Percentiles rank a stretch among this genome's conserved stretches.
These are phyloP conservation scores for Fusarium concolor DNA, from an alignment of 2,329 filamentous ascomycete species.

Conservation along the genomic window DNA sequence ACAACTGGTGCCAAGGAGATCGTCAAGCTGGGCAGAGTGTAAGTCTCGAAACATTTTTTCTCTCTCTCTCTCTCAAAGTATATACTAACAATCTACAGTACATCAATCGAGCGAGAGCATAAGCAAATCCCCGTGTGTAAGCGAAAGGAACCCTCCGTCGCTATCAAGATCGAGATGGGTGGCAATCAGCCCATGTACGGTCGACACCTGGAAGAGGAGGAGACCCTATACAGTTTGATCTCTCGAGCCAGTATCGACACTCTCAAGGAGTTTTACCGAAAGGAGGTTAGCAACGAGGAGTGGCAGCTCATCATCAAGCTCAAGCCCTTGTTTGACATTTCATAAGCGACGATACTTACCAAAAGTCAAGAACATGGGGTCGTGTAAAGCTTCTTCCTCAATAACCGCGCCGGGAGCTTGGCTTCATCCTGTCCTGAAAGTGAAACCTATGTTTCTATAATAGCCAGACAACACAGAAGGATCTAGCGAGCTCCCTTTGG, in stretches of 20 bases:
- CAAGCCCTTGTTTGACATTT: conserved; percentile 93
- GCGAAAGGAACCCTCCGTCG: conserved; percentile 96
- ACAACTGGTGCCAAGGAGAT: conserved; percentile 86
- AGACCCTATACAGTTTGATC: conserved; percentile 88
- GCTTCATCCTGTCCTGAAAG: background rate
- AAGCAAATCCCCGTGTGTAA: conserved; percentile 94
- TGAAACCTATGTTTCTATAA: conserved; percentile 6
- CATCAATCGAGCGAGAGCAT: conserved; percentile 96
- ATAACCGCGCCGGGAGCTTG: conserved; percentile 20
- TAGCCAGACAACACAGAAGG: background rate
- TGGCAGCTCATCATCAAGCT: conserved; percentile 96
- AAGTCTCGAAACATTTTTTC: conserved; percentile 58
- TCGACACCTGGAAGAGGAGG: conserved; percentile 92
- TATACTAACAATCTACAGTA: conserved; percentile 66
- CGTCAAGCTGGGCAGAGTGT: conserved; percentile 90
- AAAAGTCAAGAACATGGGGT: background rate
- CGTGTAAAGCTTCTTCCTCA: background rate
- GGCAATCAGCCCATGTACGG: conserved; percentile 93
- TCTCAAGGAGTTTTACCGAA: conserved; percentile 93
- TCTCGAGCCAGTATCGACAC: conserved; percentile 91
- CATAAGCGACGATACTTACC: conserved; percentile 56
- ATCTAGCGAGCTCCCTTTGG: conserved; percentile 9
- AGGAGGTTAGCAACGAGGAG: conserved; percentile 90
- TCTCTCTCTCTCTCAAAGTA: conserved; percentile 34
- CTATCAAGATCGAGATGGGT: conserved; percentile 96